A percentile compares a stretch with the other conserved stretches of the same genome.
phyloP scores from a whole-genome alignment of 441 rosid species.

The Populus hybrid region DNA sequence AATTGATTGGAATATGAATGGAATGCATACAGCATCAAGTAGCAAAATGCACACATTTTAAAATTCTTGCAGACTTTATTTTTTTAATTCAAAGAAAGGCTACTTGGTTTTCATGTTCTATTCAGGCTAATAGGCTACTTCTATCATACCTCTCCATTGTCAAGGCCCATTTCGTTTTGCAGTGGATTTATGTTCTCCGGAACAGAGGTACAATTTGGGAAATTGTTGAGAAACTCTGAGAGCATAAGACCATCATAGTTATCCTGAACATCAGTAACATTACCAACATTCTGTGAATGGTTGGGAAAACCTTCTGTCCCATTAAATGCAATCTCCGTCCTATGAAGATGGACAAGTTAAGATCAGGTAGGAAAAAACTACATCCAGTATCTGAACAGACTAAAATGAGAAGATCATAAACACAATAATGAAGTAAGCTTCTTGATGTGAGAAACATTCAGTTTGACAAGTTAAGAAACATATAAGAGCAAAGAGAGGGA shows the following conservation, averaged over 20 bases:
- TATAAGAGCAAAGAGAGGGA: neutral
- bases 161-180: slow-evolving; percentile 53
- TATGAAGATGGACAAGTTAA: slow-evolving; percentile 31
- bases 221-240: slow-evolving; percentile 58
- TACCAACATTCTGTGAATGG: slow-evolving; percentile 31
- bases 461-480: neutral
- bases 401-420: neutral
- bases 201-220: slow-evolving; percentile 48
- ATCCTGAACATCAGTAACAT: slow-evolving; percentile 55
- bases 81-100: no score
- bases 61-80: no score
- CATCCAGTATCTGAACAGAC: neutral
- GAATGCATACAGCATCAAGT: neutral
- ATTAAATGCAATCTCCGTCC: slow-evolving; percentile 52
- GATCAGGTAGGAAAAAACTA: neutral
- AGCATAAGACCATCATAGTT: slow-evolving; percentile 56
- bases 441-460: neutral
- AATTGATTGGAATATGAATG: neutral
- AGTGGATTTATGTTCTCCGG: slow-evolving; percentile 46
- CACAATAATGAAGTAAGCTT: neutral
- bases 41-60: neutral
- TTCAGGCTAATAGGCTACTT: slow-evolving; percentile 1
- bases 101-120: no score
- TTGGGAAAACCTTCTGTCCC: slow-evolving; percentile 33
- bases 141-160: slow-evolving; percentile 63